Evolutionary conservation across 768 basidiomycete genomes (phyloP).

Genomic region (Rossbeevera mucosa): DNA sequence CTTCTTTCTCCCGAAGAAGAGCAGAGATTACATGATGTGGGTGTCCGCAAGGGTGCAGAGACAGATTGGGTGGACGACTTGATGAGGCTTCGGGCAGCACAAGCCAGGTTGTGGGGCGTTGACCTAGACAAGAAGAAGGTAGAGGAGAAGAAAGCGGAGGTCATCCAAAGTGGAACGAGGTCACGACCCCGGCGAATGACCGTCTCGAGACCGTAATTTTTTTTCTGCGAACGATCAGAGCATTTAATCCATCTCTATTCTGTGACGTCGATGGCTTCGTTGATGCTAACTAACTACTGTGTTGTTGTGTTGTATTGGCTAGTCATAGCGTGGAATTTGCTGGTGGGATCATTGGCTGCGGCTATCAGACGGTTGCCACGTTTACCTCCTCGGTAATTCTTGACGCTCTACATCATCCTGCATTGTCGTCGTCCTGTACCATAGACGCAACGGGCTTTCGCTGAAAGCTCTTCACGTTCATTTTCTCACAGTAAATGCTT

Average conservation of each 20-base stretch:
- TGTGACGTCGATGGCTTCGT: background rate
- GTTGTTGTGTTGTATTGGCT: background rate
- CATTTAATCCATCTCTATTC: slow-evolving; percentile 10
- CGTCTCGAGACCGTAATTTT: slow-evolving; percentile 15
- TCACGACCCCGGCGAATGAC: slow-evolving; percentile 25
- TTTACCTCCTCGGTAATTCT: background rate
- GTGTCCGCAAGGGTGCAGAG: slow-evolving; percentile 43
- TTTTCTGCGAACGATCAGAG: background rate
- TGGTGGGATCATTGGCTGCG: slow-evolving; percentile 1
- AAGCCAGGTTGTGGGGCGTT: slow-evolving; percentile 36
- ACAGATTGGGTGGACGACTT: slow-evolving; percentile 71
- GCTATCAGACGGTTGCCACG: background rate
- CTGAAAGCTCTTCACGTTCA: slow-evolving; percentile 19
- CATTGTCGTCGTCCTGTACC: slow-evolving; percentile 4
- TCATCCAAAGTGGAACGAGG: slow-evolving; percentile 25
- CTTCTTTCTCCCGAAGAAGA: slow-evolving; percentile 56
- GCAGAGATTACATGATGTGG: slow-evolving; percentile 46
- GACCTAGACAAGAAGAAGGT: slow-evolving; percentile 25
- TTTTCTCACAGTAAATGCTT: slow-evolving; percentile 24
- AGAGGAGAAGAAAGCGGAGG: slow-evolving; percentile 16
- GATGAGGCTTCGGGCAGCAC: slow-evolving; percentile 35
- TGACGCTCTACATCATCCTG: background rate
- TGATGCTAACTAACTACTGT: background rate
- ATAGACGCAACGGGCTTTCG: slow-evolving; percentile 15
- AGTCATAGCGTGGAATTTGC: background rate